Percentiles rank a stretch among this genome's conserved stretches.
phyloP scores from a whole-genome alignment of 2,329 filamentous ascomycete species.

The Ophiostoma quercus region DNA sequence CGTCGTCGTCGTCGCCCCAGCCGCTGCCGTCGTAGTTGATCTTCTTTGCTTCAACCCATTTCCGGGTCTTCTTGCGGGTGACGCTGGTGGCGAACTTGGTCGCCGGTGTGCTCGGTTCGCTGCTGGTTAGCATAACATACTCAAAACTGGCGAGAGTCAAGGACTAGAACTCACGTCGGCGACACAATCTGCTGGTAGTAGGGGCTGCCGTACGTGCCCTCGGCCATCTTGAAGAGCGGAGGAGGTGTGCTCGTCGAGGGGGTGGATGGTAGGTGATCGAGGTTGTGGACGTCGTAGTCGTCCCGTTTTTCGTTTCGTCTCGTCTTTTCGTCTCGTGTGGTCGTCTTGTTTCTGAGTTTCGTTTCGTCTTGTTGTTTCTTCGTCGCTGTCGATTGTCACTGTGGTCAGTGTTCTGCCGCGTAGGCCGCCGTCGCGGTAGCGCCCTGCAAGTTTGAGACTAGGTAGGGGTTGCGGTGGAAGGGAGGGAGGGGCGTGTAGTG shows the following conservation, averaged over 20 bases:
- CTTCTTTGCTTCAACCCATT: conserved; percentile 88
- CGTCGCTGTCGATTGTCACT: background rate
- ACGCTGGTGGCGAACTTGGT: conserved; percentile 72
- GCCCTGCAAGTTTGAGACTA: background rate
- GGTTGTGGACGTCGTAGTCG: background rate
- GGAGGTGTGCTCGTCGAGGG: background rate
- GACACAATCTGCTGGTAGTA: conserved; percentile 29
- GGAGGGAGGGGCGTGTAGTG: conserved; percentile 7
- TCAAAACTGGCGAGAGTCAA: too few species aligned
- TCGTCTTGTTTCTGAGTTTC: background rate
- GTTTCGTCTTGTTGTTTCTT: background rate
- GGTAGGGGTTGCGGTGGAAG: background rate
- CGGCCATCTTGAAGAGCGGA: conserved; percentile 26
- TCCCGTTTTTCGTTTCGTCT: background rate
- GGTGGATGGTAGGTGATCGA: background rate
- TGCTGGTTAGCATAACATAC: conserved; percentile 23
- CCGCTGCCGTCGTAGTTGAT: conserved; percentile 89
- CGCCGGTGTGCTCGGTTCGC: conserved; percentile 28
- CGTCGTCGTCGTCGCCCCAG: conserved; percentile 73
- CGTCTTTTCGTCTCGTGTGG: too few species aligned
- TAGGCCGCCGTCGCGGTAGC: conserved; percentile 4
- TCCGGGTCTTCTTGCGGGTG: conserved; percentile 82
- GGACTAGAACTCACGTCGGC: conserved; percentile 29
- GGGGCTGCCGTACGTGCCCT: conserved; percentile 33
- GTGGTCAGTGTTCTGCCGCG: background rate